These are phyloP conservation scores for Colletotrichum viniferum DNA, from an alignment of 2,329 filamentous ascomycete genomes.

Conservation along the genomic window DNA sequence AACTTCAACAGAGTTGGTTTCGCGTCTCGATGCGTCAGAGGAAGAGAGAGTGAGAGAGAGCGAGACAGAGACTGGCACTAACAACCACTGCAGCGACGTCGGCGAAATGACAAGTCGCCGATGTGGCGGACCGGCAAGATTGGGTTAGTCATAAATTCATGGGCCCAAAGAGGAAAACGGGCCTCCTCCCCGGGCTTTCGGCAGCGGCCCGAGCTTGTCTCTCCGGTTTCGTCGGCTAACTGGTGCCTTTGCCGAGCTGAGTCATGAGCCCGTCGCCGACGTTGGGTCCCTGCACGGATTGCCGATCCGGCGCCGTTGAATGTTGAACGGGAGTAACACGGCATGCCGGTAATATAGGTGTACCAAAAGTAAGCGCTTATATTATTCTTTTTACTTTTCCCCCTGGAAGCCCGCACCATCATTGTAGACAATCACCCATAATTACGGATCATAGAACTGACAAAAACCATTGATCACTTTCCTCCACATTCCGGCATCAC, in stretches of 20 bases:
- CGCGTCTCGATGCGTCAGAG: constrained; percentile 1
- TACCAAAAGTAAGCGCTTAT: background rate
- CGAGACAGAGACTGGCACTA: background rate
- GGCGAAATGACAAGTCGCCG: constrained; percentile 21
- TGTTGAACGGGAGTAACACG: background rate
- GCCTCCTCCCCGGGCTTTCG: background rate
- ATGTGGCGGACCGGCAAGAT: background rate
- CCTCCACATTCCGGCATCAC: background rate
- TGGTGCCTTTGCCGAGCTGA: constrained; percentile 16
- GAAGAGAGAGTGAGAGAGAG: background rate
- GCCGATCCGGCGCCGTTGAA: background rate
- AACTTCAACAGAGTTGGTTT: background rate
- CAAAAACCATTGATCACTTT: background rate
- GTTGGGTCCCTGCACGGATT: background rate
- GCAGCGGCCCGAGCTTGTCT: constrained; percentile 4
- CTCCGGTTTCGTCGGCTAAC: constrained; percentile 21
- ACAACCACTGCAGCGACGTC: constrained; percentile 1
- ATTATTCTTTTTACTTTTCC: background rate
- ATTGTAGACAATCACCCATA: background rate
- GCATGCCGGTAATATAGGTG: background rate
- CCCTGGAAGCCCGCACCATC: background rate
- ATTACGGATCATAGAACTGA: background rate
- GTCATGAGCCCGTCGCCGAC: background rate
- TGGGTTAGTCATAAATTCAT: background rate
- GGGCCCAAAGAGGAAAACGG: background rate